Percentiles rank a stretch among this genome's conserved stretches.
phyloP scores from a whole-genome alignment of 257 asterid genomes.

The Vinca minor region DNA sequence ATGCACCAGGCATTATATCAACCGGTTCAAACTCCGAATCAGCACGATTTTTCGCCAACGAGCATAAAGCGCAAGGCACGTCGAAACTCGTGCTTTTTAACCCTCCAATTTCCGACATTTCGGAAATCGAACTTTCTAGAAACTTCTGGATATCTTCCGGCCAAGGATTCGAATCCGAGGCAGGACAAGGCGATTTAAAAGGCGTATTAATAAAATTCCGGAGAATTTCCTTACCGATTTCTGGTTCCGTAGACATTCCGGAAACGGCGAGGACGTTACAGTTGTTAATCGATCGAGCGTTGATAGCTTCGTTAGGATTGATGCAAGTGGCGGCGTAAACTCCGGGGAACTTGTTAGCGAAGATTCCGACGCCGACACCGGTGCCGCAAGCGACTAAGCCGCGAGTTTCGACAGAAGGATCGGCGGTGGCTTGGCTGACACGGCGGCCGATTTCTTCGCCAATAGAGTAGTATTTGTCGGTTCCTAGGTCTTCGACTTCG shows the following conservation, averaged over 20 bases:
- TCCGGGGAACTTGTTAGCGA: conserved; percentile 85
- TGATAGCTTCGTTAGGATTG: conserved; percentile 51
- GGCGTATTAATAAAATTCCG: conserved; percentile 51
- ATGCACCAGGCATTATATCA: conserved; percentile 78
- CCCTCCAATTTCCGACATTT: conserved; percentile 52
- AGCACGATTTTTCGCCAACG: conserved; percentile 39
- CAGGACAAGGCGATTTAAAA: conserved; percentile 84
- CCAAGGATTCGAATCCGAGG: conserved; percentile 75
- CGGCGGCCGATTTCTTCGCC: conserved; percentile 78
- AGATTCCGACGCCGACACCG: conserved; percentile 77
- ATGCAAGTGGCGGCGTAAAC: conserved; percentile 82
- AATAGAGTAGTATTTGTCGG: conserved; percentile 60
- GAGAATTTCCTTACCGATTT: conserved; percentile 43
- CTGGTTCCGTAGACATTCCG: conserved; percentile 59
- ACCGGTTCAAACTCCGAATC: conserved; percentile 47
- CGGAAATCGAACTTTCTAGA: conserved; percentile 40
- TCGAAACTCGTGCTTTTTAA: not conserved
- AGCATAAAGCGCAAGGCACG: conserved; percentile 54
- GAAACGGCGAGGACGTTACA: conserved; percentile 78
- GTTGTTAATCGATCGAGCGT: conserved; percentile 71
- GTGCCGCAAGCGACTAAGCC: conserved; percentile 87
- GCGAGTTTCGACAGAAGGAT: conserved; percentile 34
- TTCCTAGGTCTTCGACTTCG: conserved; percentile 72
- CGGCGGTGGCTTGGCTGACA: conserved; percentile 47
- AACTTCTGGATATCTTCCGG: conserved; percentile 58